Base-by-base conservation (phyloP, 2,329 filamentous ascomycete species). In the Aspergillus tanneri region DNA sequence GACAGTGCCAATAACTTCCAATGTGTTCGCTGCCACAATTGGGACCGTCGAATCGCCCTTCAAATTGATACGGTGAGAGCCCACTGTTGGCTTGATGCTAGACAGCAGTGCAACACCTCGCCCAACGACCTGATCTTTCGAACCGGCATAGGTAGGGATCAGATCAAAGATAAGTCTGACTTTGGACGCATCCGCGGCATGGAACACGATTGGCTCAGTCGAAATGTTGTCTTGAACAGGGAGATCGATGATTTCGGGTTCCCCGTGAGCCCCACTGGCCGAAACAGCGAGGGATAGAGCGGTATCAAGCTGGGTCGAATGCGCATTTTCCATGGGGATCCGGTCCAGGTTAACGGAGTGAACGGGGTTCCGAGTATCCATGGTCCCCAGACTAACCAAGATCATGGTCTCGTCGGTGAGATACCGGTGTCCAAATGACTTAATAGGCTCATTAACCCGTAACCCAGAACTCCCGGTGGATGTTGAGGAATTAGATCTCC, bases 391-490 rank as follows among this genome's bases (percentile, higher is more conserved):
- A 62, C 90, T 96, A 60, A 99, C 91, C 40, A 97, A 77, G 3
- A 99, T 82, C 76, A 99, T 85, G 54, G 88, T 88, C 61, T 95
- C 86, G 43, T 95, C 83, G 14, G 84, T 95, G 42, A 99, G 79
- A 70, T 97, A 99, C 45, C 92, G 84, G 75, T 99, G 93, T 47
- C 93, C 93, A 69, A 97, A 99, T 1, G 90, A 88, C 71, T 97
- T 97, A 56, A 97, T 82, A 4, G 91, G 86, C 55, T 96, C 90
- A 2, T 84, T 75, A 5, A 78, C 56, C 28, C 65, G 64, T 23
- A 53, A 28, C 7, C 54, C 46, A 59, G 63, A 53, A 54, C 53
- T 60, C 72, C 42, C 83, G 77, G 67, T 46, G 6, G 62, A 54
- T 25, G 56, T 62, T 9, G 58, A 57, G 18, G 55, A 58, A 49